Base-by-base conservation (phyloP, 495 filamentous ascomycete genomes). In the Acidomyces sp. region DNA sequence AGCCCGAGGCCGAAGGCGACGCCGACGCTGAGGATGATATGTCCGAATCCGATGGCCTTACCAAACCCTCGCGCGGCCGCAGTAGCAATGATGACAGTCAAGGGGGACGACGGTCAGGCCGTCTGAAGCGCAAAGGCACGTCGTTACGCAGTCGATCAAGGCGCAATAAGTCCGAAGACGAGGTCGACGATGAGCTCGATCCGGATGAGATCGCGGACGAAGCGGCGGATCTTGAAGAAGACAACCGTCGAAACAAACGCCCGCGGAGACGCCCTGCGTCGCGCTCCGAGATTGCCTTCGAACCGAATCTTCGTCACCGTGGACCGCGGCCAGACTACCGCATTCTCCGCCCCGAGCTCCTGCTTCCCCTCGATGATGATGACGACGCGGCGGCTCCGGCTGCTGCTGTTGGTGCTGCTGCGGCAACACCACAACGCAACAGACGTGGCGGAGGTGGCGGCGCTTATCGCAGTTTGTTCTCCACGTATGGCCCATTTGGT, bases 401-500 rank as follows among this genome's bases (percentile, higher is more conserved):
- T 22, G 26, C 27, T 2, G n/a, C n/a, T n/a, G n/a, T n/a, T n/a
- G n/a, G n/a, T n/a, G n/a, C n/a, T n/a, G n/a, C n/a, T n/a, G n/a
- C n/a, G n/a, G n/a, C n/a, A n/a, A 85, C 82, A 9, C 85, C 82
- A 18, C 79, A 77, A 18, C 77, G 78, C 43, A 68, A 70, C 48
- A 72, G 70, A 32, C 65, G 69, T 24, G 69, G 69, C 29, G 75
- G 71, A 27, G 62, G 65, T 22, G 57, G 64, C 23, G 56, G 56
- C 26, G 26, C 19, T 3, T 87, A 83, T 40, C 77, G 81, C 44
- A 78, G 68, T 42, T 68, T 95, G 7, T 88, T 88, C 53, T 79
- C 82, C 16, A 92, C 83, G 3, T 78, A 73, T 56, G 90, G 92
- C 9, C 88, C 92, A 0, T 93, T 97, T 61, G 90, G 90, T 47